phyloP scores from a whole-genome alignment of 1,284 basidiomycete species.

The Pseudozyma tsukubaensis region DNA sequence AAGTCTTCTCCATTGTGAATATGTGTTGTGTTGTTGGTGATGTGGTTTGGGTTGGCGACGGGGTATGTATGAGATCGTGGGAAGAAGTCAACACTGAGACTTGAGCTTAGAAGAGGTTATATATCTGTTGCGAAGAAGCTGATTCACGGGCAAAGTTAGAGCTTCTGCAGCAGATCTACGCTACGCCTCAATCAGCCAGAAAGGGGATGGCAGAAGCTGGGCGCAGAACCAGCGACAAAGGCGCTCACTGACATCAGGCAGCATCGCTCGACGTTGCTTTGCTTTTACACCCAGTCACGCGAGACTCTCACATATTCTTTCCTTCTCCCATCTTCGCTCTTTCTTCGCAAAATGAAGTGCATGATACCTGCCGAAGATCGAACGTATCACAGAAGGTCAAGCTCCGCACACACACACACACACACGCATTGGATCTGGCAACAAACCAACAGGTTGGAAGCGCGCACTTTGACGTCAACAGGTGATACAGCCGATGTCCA shows the following conservation, averaged over 20 bases:
- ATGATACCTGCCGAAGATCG: no score
- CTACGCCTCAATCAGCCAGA: no score
- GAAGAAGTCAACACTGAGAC: not conserved
- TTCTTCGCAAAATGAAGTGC: no score
- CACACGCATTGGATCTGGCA: no score
- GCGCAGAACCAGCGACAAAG: not conserved
- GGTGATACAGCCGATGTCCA: not conserved
- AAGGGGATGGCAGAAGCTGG: not conserved
- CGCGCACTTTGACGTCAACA: slow-evolving; percentile 27
- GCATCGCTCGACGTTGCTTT: slow-evolving; percentile 15
- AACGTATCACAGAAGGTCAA: not conserved
- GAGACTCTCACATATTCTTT: not conserved
- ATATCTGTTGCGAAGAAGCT: not conserved
- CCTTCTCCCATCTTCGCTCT: not conserved
- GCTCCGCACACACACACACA: no score
- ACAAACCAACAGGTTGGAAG: no score
- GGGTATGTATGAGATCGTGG: not conserved
- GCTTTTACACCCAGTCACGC: not conserved
- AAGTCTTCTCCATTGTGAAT: slow-evolving; percentile 52
- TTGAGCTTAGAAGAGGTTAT: not conserved
- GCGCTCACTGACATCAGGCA: slow-evolving; percentile 27
- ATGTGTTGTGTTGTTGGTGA: not conserved
- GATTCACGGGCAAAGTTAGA: no score
- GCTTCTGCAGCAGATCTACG: no score
- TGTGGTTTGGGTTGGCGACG: not conserved